Conservation (phyloP, 139 green algal genomes). For the Ettlia oleoabundans region DNA sequence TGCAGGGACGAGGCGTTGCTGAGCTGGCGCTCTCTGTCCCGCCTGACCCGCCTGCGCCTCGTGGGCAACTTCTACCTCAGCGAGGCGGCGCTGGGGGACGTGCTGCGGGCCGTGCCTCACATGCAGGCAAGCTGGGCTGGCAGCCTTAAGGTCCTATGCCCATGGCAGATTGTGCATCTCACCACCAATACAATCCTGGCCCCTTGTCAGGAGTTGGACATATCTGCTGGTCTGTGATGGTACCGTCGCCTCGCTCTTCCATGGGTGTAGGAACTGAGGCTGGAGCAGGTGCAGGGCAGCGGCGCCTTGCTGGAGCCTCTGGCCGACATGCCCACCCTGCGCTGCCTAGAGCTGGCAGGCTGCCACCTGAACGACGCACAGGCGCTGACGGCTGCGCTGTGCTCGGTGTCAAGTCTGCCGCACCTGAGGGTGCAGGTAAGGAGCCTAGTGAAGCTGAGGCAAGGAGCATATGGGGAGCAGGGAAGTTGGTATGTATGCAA, state of each 20-base stretch:
- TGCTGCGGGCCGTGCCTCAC: constrained; percentile 16
- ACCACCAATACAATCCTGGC: background rate
- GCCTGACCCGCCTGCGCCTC: background rate
- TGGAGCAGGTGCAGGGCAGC: constrained; percentile 29
- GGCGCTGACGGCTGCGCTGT: background rate
- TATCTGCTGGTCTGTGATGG: too few relatives aligned
- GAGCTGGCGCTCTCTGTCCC: background rate
- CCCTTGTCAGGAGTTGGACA: background rate
- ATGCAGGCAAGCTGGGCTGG: background rate
- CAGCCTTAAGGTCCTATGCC: background rate
- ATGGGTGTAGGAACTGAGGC: constrained; percentile 1
- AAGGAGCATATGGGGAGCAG: background rate
- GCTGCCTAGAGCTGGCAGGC: background rate
- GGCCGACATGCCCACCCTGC: background rate
- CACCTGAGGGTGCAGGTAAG: background rate
- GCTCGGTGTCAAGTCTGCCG: background rate
- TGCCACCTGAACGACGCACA: constrained; percentile 24
- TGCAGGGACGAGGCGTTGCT: constrained; percentile 13
- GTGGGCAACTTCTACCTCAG: constrained; percentile 5
- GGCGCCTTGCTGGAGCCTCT: constrained; percentile 12
- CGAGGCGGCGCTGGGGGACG: constrained; percentile 3
- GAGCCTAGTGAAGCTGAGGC: background rate
- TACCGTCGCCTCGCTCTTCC: too few relatives aligned
- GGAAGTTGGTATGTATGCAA: background rate
- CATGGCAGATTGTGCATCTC: background rate